These are phyloP conservation scores for Thermothelomyces thermophilus DNA, from an alignment of 2,329 filamentous ascomycete genomes.

Conservation along the genomic window DNA sequence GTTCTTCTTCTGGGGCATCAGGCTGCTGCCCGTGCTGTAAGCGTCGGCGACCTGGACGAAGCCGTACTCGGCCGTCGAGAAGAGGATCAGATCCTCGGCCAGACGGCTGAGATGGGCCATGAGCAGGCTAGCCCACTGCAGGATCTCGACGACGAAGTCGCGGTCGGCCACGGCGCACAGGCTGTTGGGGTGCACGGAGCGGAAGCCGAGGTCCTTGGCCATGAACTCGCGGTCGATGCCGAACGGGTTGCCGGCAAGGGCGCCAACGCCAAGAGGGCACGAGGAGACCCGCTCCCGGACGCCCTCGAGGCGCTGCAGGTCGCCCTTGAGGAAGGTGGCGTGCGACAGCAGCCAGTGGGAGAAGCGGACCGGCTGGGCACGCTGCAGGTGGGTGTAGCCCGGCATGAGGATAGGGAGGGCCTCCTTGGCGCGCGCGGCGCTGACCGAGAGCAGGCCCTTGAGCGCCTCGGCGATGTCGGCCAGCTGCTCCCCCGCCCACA, in stretches of 20 bases:
- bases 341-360: constrained; percentile 75
- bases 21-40: constrained; percentile 67
- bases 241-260: constrained; percentile 76
- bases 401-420: constrained; percentile 79
- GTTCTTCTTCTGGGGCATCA: constrained; percentile 85
- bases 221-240: constrained; percentile 73
- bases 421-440: constrained; percentile 60
- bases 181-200: constrained; percentile 20
- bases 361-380: constrained; percentile 74
- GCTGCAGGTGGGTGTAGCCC: constrained; percentile 82
- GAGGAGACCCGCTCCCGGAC: constrained; percentile 68
- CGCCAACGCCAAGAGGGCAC: constrained; percentile 65
- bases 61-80: constrained; percentile 67
- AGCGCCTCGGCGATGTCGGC: constrained; percentile 68
- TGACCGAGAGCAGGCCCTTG: constrained; percentile 60
- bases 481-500: constrained; percentile 61
- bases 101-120: constrained; percentile 72
- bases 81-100: constrained; percentile 82
- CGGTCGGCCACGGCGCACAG: constrained; percentile 69
- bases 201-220: constrained; percentile 74
- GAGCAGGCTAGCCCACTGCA: constrained; percentile 72
- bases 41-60: constrained; percentile 72
- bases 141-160: constrained; percentile 75
- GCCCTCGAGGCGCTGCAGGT: constrained; percentile 71
- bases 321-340: constrained; percentile 61